Evolutionary conservation across 2,329 filamentous ascomycete genomes (phyloP), one percentile per base, ranked within the genome.

Genomic region (Talaromyces sp.): DNA sequence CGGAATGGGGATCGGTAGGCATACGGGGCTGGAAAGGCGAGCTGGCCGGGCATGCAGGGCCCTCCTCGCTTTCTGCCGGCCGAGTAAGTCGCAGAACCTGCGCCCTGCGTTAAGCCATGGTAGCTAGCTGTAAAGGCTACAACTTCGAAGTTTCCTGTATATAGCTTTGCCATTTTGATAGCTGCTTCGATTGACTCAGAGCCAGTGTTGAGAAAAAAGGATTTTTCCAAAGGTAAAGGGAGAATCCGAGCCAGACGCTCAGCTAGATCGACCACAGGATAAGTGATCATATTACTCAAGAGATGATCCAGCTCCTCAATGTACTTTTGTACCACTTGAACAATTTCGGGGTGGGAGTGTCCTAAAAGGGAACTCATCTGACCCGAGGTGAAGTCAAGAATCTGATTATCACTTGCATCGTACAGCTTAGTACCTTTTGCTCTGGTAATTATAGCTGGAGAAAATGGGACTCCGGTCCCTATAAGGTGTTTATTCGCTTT

Each of bases 131-230:
- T 80, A 58, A 88, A 76, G 0, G 78, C 86, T 5, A 88, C 84
- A 57, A 89, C 81, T 69, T 88, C 85, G 66, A 85, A 88, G 57
- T 86, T 88, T 0, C 85, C 84, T 0, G 86, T 89, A 67, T 82
- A 86, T 10, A 78, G 73, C 66, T 89, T 89, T 3, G 86, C 86
- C 65, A 89, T 78, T 61, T 85, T 84, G 61, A 89, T 85, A 2
- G 86, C 86, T 3, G 84, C 85, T 65, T 89, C 86, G 63, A 80
- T 84, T 52, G 77, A 80, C 68, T 87, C 84, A 2, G 78, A 80
- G 1, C 84, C 84, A 0, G 84, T 87, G 57, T 76, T 83, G 10
- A 86, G 75, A 64, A 87, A 87, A 67, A 86, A 81, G 17, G 55
- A 51, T 19, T 49, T 57, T 32, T 57, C 55, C 0, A 84, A 79